Evolutionary conservation across 306 rosid genomes (phyloP).

Genomic region (Quercus wislizeni): DNA sequence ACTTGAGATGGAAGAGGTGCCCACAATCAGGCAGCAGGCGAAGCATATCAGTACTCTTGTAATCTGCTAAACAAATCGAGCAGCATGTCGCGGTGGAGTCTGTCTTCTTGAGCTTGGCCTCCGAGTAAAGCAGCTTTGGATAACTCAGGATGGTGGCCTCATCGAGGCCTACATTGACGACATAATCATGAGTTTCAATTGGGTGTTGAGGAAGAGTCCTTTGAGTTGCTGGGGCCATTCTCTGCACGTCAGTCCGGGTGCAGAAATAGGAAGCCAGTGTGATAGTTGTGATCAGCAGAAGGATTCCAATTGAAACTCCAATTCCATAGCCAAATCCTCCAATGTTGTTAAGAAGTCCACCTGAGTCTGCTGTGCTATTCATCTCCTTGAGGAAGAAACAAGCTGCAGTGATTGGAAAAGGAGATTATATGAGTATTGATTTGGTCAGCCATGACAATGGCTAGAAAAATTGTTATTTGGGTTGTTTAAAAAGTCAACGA

Average conservation of each 20-base stretch:
- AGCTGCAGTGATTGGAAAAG: conserved; percentile 7
- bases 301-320: conserved; percentile 83
- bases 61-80: conserved; percentile 81
- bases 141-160: conserved; percentile 61
- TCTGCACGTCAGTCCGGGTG: conserved; percentile 31
- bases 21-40: conserved; percentile 76
- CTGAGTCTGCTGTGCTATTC: conserved; percentile 41
- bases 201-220: conserved; percentile 13
- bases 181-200: conserved; percentile 33
- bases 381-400: conserved; percentile 18
- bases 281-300: conserved; percentile 77
- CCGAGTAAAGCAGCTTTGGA: conserved; percentile 71
- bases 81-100: conserved; percentile 59
- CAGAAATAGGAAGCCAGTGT: conserved; percentile 87
- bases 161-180: conserved; percentile 69
- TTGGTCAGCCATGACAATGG: conserved; percentile 29
- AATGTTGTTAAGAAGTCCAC: conserved; percentile 53
- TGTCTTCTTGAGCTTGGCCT: conserved; percentile 49
- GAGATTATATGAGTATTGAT: conserved; percentile 8
- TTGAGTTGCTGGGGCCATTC: conserved; percentile 4
- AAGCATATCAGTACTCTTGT: conserved; percentile 53
- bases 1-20: conserved; percentile 67
- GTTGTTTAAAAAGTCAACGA: conserved; percentile 55
- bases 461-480: conserved; percentile 25
- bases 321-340: conserved; percentile 84